Evolutionary conservation across 2,329 filamentous ascomycete species (phyloP), one percentile per base, ranked within the genome.

Genomic region (Fusarium sp.): DNA sequence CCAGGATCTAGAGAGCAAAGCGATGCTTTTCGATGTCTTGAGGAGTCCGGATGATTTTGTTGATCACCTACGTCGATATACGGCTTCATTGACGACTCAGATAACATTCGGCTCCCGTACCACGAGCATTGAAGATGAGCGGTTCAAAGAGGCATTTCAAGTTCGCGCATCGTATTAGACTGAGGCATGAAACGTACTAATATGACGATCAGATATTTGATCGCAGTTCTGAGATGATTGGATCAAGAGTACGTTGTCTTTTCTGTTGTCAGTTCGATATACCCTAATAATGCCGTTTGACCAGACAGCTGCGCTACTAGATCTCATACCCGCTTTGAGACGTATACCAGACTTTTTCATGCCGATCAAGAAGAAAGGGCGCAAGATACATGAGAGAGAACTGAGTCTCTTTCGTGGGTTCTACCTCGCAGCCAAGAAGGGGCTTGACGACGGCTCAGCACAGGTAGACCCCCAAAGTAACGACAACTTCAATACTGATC

Each of bases 91-190:
- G 48, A 51, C 48, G 24, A 51, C 48, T 3, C 48, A 51, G 8
- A 51, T 51, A 34, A 51, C 48, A 34, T 51, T 51, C 22, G 48
- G 48, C 11, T 51, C 30, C 4, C 48, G 48, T 32, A 51, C 48
- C 3, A 51, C 48, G 5, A 51, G 30, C 8, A 34, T 51, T 32
- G 0, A 51, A 7, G 48, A 51, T 24, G 22, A 51, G 8, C 28
- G 28, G 4, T 34, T 51, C n/a, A 51, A 24, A 24, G 48, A 51
- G 7, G 48, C 48, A 3, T 51, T 51, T 11, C 30, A 34, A 14
- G 48, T 51, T 0, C 11, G 22, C 9, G 1, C 1, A 8, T 9
- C 2, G 5, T 5, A 8, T 8, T 18, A 3, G 3, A 5, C 5
- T 8, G 2, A 2, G 3, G 22, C 2, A 5, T 8, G 0, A 0